These are phyloP conservation scores for Paramecium tetraurelia DNA, from an alignment of 73 alveolate genomes.

Conservation along the genomic window DNA sequence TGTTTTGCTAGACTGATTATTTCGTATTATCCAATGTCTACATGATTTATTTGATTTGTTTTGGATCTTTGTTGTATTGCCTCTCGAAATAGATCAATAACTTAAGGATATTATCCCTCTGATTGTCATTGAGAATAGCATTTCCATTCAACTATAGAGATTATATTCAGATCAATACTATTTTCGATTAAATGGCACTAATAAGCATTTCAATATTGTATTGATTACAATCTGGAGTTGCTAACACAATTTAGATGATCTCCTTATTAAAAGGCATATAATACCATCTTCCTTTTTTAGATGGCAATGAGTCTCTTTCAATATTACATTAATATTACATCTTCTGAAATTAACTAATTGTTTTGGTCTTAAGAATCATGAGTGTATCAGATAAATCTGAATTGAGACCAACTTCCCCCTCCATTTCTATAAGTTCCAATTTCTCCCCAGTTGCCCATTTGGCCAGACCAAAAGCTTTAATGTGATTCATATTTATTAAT, in stretches of 20 bases:
- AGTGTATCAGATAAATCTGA: neutral
- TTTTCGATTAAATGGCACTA: neutral
- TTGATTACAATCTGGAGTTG: neutral
- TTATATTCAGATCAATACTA: neutral
- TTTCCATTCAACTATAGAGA: neutral
- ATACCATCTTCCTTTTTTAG: slow-evolving; percentile 42
- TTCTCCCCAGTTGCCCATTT: neutral
- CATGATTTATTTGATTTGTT: slow-evolving; percentile 18
- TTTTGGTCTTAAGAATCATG: neutral
- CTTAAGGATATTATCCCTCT: neutral
- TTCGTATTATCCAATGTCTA: slow-evolving; percentile 11
- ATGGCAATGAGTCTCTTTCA: neutral
- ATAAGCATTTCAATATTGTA: slow-evolving; percentile 15
- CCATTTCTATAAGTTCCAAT: neutral
- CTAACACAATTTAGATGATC: neutral
- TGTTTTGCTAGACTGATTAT: neutral
- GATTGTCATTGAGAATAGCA: neutral
- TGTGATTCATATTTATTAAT: slow-evolving; percentile 30
- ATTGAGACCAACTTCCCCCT: neutral
- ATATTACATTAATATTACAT: neutral
- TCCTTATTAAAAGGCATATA: slow-evolving; percentile 34
- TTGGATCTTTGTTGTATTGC: slow-evolving; percentile 33
- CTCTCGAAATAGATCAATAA: neutral
- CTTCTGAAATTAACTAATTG: slow-evolving; percentile 13
- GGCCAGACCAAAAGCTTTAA: slow-evolving; percentile 15